Conservation (phyloP, 2,329 filamentous ascomycete species). For the Myotisia sp. region DNA sequence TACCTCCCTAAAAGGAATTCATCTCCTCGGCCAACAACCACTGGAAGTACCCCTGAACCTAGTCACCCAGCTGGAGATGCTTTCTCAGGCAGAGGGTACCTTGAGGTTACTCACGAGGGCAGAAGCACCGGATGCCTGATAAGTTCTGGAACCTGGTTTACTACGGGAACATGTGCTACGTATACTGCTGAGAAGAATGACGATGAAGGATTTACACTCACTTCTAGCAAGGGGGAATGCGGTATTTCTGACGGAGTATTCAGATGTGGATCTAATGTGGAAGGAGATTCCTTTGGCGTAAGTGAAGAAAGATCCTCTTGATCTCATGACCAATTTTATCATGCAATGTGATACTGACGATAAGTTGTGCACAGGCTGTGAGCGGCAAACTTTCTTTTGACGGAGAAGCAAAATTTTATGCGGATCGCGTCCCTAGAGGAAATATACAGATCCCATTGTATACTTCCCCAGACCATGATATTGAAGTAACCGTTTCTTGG, state of each 20-base stretch:
- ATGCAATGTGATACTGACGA: no score
- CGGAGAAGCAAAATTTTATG: constrained; percentile 20
- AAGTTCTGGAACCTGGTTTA: constrained; percentile 48
- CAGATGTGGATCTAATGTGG: constrained; percentile 31
- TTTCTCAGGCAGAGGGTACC: constrained; percentile 42
- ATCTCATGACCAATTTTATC: background rate
- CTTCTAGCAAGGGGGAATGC: constrained; percentile 42
- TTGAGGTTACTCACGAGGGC: constrained; percentile 36
- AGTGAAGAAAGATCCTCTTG: constrained; percentile 10
- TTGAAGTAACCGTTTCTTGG: constrained; percentile 21
- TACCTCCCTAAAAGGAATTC: constrained; percentile 53
- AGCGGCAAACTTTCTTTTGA: constrained; percentile 8
- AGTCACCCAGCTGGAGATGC: constrained; percentile 5
- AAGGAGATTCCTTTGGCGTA: constrained; percentile 23
- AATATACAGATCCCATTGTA: constrained; percentile 19
- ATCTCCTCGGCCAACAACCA: no score
- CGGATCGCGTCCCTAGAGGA: constrained; percentile 20
- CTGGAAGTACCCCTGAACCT: constrained; percentile 8
- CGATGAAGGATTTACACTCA: constrained; percentile 37
- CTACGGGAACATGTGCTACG: constrained; percentile 47
- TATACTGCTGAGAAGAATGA: constrained; percentile 38
- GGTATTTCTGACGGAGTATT: constrained; percentile 37
- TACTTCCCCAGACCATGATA: constrained; percentile 15
- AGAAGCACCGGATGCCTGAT: constrained; percentile 47
- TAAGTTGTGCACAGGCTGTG: constrained; percentile 4